Evolutionary conservation across 257 asterid genomes (phyloP).

Genomic region (Rhazya stricta): DNA sequence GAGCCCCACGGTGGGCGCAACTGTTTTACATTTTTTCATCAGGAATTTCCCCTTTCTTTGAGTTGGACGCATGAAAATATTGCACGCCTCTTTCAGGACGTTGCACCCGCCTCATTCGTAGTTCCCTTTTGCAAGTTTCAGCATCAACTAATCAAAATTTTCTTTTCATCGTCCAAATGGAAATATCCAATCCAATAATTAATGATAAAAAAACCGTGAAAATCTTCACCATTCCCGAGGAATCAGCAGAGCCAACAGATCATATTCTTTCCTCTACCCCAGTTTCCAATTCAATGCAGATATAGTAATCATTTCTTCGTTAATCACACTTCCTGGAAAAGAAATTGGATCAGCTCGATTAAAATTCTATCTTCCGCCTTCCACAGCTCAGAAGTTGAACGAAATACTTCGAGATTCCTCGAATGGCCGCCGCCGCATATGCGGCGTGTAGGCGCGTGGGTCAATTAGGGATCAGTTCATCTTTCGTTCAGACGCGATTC

Average conservation of each 20-base stretch:
- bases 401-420: neutral
- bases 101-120: too few species aligned
- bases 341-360: too few species aligned
- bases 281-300: neutral
- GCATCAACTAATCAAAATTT: too few species aligned
- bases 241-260: neutral
- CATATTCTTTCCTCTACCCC: neutral
- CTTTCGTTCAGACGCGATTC: conserved; percentile 18
- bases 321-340: too few species aligned
- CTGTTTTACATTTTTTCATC: too few species aligned
- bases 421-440: conserved; percentile 20
- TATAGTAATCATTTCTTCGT: too few species aligned
- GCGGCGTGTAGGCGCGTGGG: conserved; percentile 21
- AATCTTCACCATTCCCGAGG: neutral
- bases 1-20: conserved; percentile 6
- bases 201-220: neutral
- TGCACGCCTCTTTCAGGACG: neutral
- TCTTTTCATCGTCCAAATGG: too few species aligned
- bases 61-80: neutral
- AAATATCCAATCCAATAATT: too few species aligned
- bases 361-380: neutral
- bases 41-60: too few species aligned
- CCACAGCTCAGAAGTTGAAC: neutral
- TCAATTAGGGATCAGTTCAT: conserved; percentile 21
- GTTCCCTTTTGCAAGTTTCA: too few species aligned